A percentile compares a stretch with the other conserved stretches of the same genome.
Conservation (phyloP, 2,329 filamentous ascomycete genomes). For the Colletotrichum sublineola region DNA sequence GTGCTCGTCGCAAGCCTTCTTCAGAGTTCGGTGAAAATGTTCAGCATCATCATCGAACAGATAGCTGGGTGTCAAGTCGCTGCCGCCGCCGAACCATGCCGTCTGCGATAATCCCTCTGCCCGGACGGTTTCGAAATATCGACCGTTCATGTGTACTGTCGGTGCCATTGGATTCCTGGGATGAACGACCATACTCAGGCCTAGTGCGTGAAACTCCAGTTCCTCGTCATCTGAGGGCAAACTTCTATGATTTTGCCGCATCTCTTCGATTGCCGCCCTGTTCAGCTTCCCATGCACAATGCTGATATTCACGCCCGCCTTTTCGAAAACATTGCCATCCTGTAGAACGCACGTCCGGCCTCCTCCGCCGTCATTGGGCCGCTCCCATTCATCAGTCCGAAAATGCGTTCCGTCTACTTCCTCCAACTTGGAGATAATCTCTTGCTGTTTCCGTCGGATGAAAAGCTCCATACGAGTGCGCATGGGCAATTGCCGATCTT, state of each 20-base stretch:
- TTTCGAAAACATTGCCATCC: conserved; percentile 96
- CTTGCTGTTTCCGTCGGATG: neutral
- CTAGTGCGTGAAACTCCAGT: neutral
- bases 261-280: conserved; percentile 86
- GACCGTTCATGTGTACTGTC: conserved; percentile 98
- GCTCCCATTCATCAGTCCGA: neutral
- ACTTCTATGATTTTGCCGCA: conserved; percentile 72
- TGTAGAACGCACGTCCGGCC: conserved; percentile 81
- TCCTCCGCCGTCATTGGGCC: neutral
- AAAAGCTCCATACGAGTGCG: neutral
- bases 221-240: neutral
- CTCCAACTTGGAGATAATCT: neutral
- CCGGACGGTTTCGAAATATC: conserved; percentile 97
- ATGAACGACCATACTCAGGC: conserved; percentile 90
- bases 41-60: conserved; percentile 96
- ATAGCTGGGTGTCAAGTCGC: conserved; percentile 92
- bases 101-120: conserved; percentile 82
- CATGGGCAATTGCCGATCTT: neutral
- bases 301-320: conserved; percentile 94
- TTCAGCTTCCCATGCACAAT: conserved; percentile 94
- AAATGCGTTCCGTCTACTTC: neutral
- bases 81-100: conserved; percentile 98
- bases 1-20: conserved; percentile 92
- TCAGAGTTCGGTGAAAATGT: conserved; percentile 94
- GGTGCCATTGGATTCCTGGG: conserved; percentile 95